Base-by-base conservation (phyloP, 1,284 basidiomycete species). In the Mrakiaceae sp. region DNA sequence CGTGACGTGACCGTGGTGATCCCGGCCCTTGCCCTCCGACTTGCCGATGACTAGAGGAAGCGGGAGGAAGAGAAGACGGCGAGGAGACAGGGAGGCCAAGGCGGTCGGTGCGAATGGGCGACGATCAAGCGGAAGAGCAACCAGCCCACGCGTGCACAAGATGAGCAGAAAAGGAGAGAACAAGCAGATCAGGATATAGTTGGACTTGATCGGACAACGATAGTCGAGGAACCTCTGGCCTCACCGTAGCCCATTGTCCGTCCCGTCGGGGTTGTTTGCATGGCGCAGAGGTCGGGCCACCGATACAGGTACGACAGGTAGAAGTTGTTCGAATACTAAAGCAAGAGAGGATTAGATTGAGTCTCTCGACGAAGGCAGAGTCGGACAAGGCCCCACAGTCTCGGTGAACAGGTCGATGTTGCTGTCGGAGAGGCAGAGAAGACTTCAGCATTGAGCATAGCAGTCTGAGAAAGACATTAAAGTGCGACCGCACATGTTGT, bases 361-460 rank as follows among this genome's bases (percentile, higher is more conserved):
- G 48, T 27, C 48, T 49, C 48, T 49, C 9, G 9, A 49, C 9
- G 48, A 60, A 3, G 39, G 12, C 40, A n/a, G 52, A 14, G 54
- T 27, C 14, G 16, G 43, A 27, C 40, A 62, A 70, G 16, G 16
- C 60, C 83, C 71, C 70, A 88, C 88, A 16, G 92, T 95, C 78
- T 95, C 92, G 57, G 91, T 95, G 88, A 89, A 95, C 63, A 92
- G 80, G 74, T 95, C 91, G 72, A 94, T 78, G 74, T 95, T 95
- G 67, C 92, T 92, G 72, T 1, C 64, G 0, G 58, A 40, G 14
- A 47, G 48, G n/a, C 14, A 46, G 16, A 43, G 12, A 3, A 42
- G 12, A 50, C 42, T 56, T 65, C n/a, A 62, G 46, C 40, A 8
- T 50, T 27, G 27, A 27, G 27, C 27, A 27, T 43, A 14, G 46